phyloP scores from a whole-genome alignment of 768 basidiomycete species.

The Suillus lakei region DNA sequence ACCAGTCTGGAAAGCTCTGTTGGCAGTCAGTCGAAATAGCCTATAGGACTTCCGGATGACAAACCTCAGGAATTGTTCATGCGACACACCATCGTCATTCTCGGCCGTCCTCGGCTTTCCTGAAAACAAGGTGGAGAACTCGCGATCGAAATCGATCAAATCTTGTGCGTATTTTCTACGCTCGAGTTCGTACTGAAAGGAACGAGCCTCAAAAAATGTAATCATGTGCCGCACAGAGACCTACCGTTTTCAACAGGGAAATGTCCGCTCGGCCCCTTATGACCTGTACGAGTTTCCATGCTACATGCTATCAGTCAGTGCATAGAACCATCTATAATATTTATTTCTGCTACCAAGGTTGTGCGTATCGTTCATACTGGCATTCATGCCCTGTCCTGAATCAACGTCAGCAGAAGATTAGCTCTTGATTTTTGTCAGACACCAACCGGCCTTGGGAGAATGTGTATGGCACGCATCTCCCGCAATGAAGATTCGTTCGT shows the following conservation, averaged over 20 bases:
- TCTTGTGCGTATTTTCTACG: constrained; percentile 71
- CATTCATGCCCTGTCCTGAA: constrained; percentile 78
- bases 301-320: constrained; percentile 18
- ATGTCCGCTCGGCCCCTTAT: constrained; percentile 45
- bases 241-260: constrained; percentile 45
- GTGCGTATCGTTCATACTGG: constrained; percentile 75
- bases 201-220: neutral
- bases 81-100: constrained; percentile 37
- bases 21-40: constrained; percentile 4
- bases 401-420: neutral
- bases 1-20: constrained; percentile 40
- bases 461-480: constrained; percentile 78
- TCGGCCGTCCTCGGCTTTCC: constrained; percentile 59
- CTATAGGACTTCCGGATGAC: constrained; percentile 4
- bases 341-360: constrained; percentile 53
- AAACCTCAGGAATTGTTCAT: constrained; percentile 41
- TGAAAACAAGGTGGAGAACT: constrained; percentile 67
- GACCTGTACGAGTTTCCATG: constrained; percentile 54
- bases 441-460: constrained; percentile 64
- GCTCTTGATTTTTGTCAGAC: neutral
- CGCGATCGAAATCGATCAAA: constrained; percentile 71
- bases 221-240: constrained; percentile 14
- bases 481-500: constrained; percentile 72
- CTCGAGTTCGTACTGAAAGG: constrained; percentile 67
- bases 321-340: neutral